phyloP scores from a whole-genome alignment of 768 basidiomycete genomes.

The Leccinum longicurvipes region DNA sequence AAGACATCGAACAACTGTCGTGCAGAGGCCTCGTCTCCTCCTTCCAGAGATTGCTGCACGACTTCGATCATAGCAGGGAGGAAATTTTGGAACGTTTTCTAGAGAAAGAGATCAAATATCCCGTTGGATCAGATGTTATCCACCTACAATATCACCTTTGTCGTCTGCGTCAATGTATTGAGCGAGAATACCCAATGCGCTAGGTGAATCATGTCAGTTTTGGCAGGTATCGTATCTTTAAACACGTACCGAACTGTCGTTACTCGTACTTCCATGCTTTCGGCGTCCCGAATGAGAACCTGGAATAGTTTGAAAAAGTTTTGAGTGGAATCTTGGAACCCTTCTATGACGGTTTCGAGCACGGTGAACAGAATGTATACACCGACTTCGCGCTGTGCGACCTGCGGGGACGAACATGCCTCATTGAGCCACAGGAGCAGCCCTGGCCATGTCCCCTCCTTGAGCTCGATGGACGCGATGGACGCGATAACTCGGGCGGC shows the following conservation, averaged over 20 bases:
- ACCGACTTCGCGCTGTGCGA: constrained; percentile 86
- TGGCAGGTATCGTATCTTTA: not conserved
- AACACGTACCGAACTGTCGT: constrained; percentile 72
- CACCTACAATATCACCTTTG: constrained; percentile 78
- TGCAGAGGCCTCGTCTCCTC: constrained; percentile 75
- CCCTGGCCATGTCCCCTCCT: constrained; percentile 73
- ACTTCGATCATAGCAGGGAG: constrained; percentile 88
- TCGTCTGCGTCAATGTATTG: constrained; percentile 90
- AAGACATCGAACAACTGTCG: constrained; percentile 93
- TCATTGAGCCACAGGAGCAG: constrained; percentile 86
- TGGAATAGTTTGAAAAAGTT: constrained; percentile 80
- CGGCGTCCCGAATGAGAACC: constrained; percentile 70
- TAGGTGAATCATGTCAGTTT: constrained; percentile 23
- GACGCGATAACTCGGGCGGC: constrained; percentile 90
- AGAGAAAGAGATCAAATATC: not conserved
- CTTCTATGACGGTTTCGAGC: constrained; percentile 87
- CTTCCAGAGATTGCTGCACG: constrained; percentile 77
- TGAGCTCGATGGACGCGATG: constrained; percentile 86
- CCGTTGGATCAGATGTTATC: not conserved
- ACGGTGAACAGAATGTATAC: constrained; percentile 88
- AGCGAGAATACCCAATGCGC: constrained; percentile 88
- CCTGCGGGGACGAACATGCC: constrained; percentile 64
- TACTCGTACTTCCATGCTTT: constrained; percentile 86
- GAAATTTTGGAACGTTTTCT: constrained; percentile 86
- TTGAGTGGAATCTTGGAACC: constrained; percentile 73